Base-by-base conservation (phyloP, 2,329 filamentous ascomycete genomes). In the Fusarium stilboides region DNA sequence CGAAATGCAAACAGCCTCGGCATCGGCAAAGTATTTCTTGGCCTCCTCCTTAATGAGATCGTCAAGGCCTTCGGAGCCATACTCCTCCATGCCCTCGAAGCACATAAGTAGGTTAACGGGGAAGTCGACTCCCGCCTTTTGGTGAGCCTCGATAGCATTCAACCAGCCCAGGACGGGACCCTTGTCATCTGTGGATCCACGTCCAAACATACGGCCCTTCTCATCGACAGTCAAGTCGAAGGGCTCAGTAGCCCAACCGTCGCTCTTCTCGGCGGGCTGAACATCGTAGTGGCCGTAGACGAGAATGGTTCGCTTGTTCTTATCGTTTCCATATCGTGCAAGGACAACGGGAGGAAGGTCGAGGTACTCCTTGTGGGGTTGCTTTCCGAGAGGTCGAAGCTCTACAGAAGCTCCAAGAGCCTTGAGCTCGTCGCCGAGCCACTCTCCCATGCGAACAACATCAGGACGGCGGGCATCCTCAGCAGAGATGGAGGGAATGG, bases 11-110 rank as follows among this genome's bases (percentile, higher is more conserved):
- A 98, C 94, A 8, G 94, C 96, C 73, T 99, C 96, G 36, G 94
- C 90, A 75, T 98, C 95, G 77, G 94, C 94, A 85, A 99, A 99
- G 86, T 91, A 98, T 75, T 93, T 92, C 84, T 97, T 94, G 71
- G 92, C 94, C 83, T 99, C 96, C 46, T 88, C 91, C 72, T 92
- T 87, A 82, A 99, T 98, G 72, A 98, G 92, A 74, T 97, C 95
- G 77, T 99, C 96, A 57, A 99, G 87, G 37, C 96, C 96, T 79
- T 98, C 95, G 1, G 94, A 98, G 51, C 96, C 96, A 79, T 97
- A 97, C 84, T 99, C 96, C 84, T 99, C 96, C 96, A 99, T 99
- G 49, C 96, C 96, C 86, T 99, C 96, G 75, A 99, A 98, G 86
- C 96, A 99, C 93, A 98, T 98, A 70, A 99, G 89, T 71, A 99